A percentile compares a stretch with the other conserved stretches of the same genome.
phyloP scores from a whole-genome alignment of 306 rosid genomes.

The Adenanthera pavonina region DNA sequence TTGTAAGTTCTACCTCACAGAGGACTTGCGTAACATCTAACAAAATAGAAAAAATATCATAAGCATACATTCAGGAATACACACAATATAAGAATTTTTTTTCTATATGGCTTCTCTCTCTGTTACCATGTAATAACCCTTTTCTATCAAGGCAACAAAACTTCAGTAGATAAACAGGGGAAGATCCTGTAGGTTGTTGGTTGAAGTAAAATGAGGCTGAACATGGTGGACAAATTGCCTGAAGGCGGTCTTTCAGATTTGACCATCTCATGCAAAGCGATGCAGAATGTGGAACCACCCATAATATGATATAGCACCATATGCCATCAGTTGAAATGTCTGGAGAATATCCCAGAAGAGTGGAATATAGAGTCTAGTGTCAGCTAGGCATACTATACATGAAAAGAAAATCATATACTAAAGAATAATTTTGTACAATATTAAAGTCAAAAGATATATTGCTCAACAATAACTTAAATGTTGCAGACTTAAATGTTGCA shows the following conservation, averaged over 20 bases:
- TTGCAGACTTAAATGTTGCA: background rate
- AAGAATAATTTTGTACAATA: background rate
- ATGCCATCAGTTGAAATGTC: conserved; percentile 78
- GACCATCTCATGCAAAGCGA: conserved; percentile 51
- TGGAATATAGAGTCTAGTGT: conserved; percentile 20
- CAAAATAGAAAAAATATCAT: conserved; percentile 7
- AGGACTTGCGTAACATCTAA: conserved; percentile 70
- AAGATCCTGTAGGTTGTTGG: conserved; percentile 47
- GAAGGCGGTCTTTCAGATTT: conserved; percentile 64
- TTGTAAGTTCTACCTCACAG: conserved; percentile 71
- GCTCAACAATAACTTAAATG: background rate
- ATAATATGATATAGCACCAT: conserved; percentile 83
- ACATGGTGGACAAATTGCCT: conserved; percentile 64
- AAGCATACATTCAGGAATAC: conserved; percentile 28
- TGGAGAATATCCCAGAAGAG: conserved; percentile 30
- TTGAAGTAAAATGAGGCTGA: conserved; percentile 45
- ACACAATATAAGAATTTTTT: conserved; percentile 16
- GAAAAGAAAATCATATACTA: conserved; percentile 4
- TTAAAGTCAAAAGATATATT: background rate
- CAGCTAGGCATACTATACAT: conserved; percentile 21
- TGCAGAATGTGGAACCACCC: conserved; percentile 62
- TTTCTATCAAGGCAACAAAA: conserved; percentile 66
- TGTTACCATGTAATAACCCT: conserved; percentile 72
- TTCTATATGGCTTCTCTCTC: background rate
- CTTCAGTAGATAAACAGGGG: conserved; percentile 67